Conservation (phyloP, 2,329 filamentous ascomycete species). For the Zalaria sp. region DNA sequence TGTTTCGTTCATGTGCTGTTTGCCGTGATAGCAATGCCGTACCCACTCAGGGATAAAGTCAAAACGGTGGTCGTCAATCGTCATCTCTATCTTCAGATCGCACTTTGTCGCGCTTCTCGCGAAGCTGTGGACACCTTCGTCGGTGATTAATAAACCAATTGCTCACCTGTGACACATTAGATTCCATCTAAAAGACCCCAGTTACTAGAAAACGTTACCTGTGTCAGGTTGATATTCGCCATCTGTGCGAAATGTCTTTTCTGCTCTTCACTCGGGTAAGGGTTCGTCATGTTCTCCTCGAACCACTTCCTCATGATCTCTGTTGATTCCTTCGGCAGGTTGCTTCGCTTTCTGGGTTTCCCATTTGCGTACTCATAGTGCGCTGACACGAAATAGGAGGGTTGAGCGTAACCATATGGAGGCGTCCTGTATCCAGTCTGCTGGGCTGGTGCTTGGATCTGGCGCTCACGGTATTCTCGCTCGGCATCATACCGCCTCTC, state of each 20-base stretch:
- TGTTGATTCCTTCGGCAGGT: conserved; percentile 23
- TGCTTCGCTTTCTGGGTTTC: conserved; percentile 22
- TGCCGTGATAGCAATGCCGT: too few relatives aligned
- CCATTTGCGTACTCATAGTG: conserved; percentile 21
- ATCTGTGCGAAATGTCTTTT: conserved; percentile 11
- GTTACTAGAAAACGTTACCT: conserved; percentile 6
- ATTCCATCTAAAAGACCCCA: neutral
- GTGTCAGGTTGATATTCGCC: conserved; percentile 23
- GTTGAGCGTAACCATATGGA: conserved; percentile 4
- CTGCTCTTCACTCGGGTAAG: conserved; percentile 24
- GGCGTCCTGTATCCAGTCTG: conserved; percentile 5
- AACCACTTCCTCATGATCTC: conserved; percentile 27
- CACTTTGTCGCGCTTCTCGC: conserved; percentile 19
- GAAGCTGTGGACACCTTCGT: conserved; percentile 21
- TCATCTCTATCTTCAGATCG: conserved; percentile 3
- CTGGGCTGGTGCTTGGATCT: too few relatives aligned
- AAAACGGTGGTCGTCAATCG: neutral
- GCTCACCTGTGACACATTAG: conserved; percentile 14
- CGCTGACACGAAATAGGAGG: conserved; percentile 4
- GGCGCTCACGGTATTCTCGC: too few relatives aligned
- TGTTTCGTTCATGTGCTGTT: too few relatives aligned
- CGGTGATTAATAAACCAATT: conserved; percentile 27
- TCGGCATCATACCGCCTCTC: too few relatives aligned
- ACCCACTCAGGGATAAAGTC: too few relatives aligned
- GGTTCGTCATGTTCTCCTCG: conserved; percentile 23